These are phyloP conservation scores for Daldinia bambusicola DNA, from an alignment of 495 filamentous ascomycete genomes.

Conservation along the genomic window DNA sequence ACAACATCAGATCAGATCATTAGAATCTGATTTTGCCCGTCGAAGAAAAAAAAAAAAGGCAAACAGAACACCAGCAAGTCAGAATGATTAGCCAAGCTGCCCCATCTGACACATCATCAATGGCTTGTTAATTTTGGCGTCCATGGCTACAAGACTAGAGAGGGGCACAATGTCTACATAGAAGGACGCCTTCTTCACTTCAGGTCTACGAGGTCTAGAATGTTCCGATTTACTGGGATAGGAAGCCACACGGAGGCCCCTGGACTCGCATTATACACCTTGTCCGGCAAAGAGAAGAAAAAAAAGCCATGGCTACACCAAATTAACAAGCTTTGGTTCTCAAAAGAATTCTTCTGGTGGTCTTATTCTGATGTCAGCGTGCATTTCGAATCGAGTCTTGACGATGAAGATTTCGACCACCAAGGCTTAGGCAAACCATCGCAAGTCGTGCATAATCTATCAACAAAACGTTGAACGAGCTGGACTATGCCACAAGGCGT, in stretches of 20 bases:
- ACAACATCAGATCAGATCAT: constrained; percentile 12
- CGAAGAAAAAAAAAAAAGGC: background rate
- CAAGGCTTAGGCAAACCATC: too few relatives aligned
- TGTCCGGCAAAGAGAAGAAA: too few relatives aligned
- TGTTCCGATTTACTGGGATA: constrained; percentile 6
- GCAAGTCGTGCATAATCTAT: background rate
- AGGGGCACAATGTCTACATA: constrained; percentile 8
- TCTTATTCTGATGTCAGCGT: constrained; percentile 43
- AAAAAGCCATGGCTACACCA: background rate
- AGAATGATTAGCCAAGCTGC: background rate
- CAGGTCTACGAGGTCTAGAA: constrained; percentile 30
- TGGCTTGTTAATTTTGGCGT: background rate
- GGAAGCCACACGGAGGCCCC: constrained; percentile 5
- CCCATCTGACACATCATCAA: background rate
- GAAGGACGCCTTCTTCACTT: constrained; percentile 10
- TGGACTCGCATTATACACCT: constrained; percentile 6
- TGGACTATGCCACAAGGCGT: constrained; percentile 3
- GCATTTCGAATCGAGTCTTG: constrained; percentile 17
- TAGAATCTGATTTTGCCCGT: constrained; percentile 2
- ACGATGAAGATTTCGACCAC: background rate
- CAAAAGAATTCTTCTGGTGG: constrained; percentile 7
- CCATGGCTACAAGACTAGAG: background rate
- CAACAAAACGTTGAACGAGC: background rate
- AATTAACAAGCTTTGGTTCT: constrained; percentile 9
- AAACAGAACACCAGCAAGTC: background rate